Base-by-base conservation (phyloP, 306 rosid genomes). In the Alnus rubra region DNA sequence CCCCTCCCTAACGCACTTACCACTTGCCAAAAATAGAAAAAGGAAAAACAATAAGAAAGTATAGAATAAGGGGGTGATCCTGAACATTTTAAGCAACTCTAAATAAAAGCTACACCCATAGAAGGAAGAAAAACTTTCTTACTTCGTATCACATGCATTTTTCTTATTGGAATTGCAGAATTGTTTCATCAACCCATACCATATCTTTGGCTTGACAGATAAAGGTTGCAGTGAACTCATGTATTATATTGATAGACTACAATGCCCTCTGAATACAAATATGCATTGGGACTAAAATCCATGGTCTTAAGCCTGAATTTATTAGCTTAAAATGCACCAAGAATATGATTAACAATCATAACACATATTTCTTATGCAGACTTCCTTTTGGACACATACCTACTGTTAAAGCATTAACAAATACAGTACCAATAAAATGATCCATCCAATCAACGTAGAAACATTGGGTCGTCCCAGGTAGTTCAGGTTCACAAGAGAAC, bases 241-340 rank as follows among this genome's bases (percentile, higher is more conserved):
- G 28, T 23, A 23, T 23, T 23, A 23, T 23, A 23, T 23, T 14
- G 59, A 53, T 53, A 18, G 19, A 53, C 2, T 14, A 53, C 3
- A 8, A 53, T 16, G 12, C 31, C 31, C 31, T 16, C 31, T 16
- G 23, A 0, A n/a, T 55, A 3, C 4, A 18, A 18, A 7, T 54
- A 9, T 18, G 2, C 16, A 23, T 23, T 23, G 52, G 14, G 7
- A 9, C 65, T 2, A 0, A 58, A 9, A 19, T 58, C 35, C 35
- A 23, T 58, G 65, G 65, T 3, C 33, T 4, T 8, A 23, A 28
- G 65, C 48, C 19, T 5, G 47, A 3, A 31, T 31, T 31, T 0
- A 35, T 62, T 62, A 15, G 47, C 48, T 64, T 37, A 64, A 64
- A 35, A 64, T 64, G 70, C 69, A 63, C n/a, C n/a, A 63, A 5